phyloP scores from a whole-genome alignment of 305 asterid genomes.

The Fraxinus nigra region DNA sequence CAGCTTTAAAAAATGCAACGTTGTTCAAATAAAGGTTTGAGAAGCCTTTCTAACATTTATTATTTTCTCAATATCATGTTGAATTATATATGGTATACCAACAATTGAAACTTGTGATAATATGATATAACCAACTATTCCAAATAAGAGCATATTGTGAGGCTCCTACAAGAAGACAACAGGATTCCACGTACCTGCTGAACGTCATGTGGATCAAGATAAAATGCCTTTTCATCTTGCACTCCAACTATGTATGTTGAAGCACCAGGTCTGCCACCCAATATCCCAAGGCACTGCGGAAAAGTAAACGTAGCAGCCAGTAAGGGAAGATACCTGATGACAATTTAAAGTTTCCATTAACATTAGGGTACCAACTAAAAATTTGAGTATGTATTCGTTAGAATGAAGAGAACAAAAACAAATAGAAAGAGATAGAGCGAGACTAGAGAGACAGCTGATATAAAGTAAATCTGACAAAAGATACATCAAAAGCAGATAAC shows the following conservation, averaged over 20 bases:
- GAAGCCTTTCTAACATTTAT: not conserved
- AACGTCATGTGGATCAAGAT: conserved; percentile 96
- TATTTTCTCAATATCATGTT: not conserved
- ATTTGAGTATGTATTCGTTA: not conserved
- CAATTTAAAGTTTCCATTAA: not conserved
- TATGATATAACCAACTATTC: conserved; percentile 4
- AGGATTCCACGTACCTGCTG: conserved; percentile 60
- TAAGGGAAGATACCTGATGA: conserved; percentile 78
- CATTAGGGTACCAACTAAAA: conserved; percentile 1
- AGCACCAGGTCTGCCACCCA: conserved; percentile 97
- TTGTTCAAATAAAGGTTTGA: not conserved
- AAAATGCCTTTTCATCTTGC: conserved; percentile 91
- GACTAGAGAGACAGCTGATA: not conserved
- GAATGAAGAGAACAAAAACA: not conserved
- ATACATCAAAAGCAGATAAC: not conserved
- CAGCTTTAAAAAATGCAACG: not conserved
- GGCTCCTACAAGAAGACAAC: conserved; percentile 8
- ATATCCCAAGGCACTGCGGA: conserved; percentile 92
- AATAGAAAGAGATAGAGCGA: not conserved
- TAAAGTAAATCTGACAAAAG: conserved; percentile 1
- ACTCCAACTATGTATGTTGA: conserved; percentile 90
- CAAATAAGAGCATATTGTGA: conserved; percentile 15
- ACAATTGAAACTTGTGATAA: not conserved
- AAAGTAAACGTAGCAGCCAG: conserved; percentile 75
- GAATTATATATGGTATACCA: not conserved